A percentile compares a stretch with the other conserved stretches of the same genome.
Conservation (phyloP, 1,139 yeast genomes). For the Kodamaea arcana region DNA sequence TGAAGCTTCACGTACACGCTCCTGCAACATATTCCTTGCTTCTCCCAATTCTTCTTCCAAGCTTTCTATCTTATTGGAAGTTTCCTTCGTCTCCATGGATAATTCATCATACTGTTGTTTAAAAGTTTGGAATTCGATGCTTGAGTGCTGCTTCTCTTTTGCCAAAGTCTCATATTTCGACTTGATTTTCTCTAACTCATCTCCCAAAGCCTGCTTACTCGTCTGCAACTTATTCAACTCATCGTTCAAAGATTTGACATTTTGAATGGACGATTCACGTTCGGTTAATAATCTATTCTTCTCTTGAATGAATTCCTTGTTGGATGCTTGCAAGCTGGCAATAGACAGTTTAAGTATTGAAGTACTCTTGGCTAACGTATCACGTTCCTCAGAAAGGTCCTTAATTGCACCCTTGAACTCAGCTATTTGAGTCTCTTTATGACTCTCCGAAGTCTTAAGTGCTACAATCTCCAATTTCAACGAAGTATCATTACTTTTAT, state of each 20-base stretch:
- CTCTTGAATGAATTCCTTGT: constrained; percentile 30
- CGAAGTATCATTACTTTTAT: constrained; percentile 37
- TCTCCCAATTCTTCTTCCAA: constrained; percentile 81
- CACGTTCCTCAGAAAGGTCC: constrained; percentile 34
- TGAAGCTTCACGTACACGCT: constrained; percentile 72
- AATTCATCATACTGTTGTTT: constrained; percentile 80
- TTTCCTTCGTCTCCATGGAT: constrained; percentile 62
- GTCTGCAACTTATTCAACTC: constrained; percentile 35
- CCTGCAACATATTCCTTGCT: constrained; percentile 66
- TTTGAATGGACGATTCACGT: constrained; percentile 36
- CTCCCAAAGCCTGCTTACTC: constrained; percentile 50
- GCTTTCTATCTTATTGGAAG: constrained; percentile 55
- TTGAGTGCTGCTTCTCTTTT: constrained; percentile 45
- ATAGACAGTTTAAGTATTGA: constrained; percentile 42
- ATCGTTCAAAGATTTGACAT: constrained; percentile 24
- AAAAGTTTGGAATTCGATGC: constrained; percentile 53
- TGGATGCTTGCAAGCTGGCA: constrained; percentile 37
- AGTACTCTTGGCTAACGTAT: constrained; percentile 34
- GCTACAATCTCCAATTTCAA: constrained; percentile 42
- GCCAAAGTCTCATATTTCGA: constrained; percentile 47
- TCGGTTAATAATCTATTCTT: constrained; percentile 38
- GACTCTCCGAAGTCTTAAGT: constrained; percentile 33
- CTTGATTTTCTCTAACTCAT: constrained; percentile 48
- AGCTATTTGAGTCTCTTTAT: constrained; percentile 47
- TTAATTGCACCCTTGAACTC: constrained; percentile 39